Base-by-base conservation (phyloP, 495 filamentous ascomycete species). In the Trichocladium uniseriatum region DNA sequence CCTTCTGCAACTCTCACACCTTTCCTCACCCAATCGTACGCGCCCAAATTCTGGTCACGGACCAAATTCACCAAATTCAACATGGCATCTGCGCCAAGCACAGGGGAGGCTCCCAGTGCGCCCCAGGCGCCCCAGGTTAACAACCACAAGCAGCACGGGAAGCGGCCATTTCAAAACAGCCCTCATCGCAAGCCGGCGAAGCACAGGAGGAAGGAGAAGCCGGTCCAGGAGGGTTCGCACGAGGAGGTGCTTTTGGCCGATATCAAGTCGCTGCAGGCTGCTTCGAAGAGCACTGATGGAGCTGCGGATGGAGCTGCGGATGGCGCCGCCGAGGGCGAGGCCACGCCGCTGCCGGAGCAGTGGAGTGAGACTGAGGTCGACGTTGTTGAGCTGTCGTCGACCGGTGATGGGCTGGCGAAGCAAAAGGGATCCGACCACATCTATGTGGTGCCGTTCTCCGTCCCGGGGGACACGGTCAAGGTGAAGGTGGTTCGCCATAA, bases 391-490 rank as follows among this genome's bases (percentile, higher is more conserved):
- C 69, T 96, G 19, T 88, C 89, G 0, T 95, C 89, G n/a, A 92
- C 83, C 2, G 92, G 91, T 6, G 91, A 95, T 59, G 91, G 86
- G 1, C 71, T 97, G 24, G 91, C 85, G 3, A 52, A 81, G 21
- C 73, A 78, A 21, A 69, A 79, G 21, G 77, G 79, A 38, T 78
- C 75, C 2, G 69, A 81, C 37, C 85, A 83, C 62, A 81, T 95
- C 55, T 95, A 86, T 56, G 84, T 94, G 29, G 86, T 97, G 8
- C 90, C 92, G 0, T 97, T 96, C 61, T 49, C 64, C 6, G 74
- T 89, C 3, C 89, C 91, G 3, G 92, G 92, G 6, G 92, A 98
- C 68, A 75, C 69, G 15, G 82, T 84, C 51, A 79, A 76, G 51
- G 86, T 81, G 27, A 95, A 89, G 61, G 77, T 94, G n/a, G 77